A percentile compares a stretch with the other conserved stretches of the same genome.
Evolutionary conservation across 129 eudicot species (phyloP).

Genomic region (Cynara cardunculus): DNA sequence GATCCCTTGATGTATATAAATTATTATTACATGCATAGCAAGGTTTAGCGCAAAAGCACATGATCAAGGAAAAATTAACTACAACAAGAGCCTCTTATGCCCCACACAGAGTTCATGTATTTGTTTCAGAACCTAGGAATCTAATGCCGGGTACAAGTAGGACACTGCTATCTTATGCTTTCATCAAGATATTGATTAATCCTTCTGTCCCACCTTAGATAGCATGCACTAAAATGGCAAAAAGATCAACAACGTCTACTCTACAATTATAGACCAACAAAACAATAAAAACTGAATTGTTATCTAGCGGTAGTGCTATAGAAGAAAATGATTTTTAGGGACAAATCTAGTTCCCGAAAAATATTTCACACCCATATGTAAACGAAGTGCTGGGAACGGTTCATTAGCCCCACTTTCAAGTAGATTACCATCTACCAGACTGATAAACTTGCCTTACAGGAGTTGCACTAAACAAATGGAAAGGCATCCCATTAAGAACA

Average conservation of each 20-base stretch:
- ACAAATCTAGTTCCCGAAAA: background rate
- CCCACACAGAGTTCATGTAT: background rate
- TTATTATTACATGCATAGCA: constrained; percentile 12
- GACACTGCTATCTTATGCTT: background rate
- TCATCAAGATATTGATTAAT: background rate
- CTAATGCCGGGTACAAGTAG: constrained; percentile 4
- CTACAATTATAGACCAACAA: background rate
- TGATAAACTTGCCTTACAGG: too few relatives aligned
- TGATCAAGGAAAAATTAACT: background rate
- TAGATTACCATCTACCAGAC: background rate
- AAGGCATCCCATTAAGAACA: too few relatives aligned
- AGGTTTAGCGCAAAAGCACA: background rate
- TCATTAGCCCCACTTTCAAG: constrained; percentile 4
- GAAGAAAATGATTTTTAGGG: background rate
- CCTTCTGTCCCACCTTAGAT: background rate
- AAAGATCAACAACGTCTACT: constrained; percentile 6
- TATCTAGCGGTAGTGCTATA: background rate
- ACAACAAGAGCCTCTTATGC: background rate
- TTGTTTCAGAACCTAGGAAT: constrained; percentile 7
- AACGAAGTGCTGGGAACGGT: background rate
- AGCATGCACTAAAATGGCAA: background rate
- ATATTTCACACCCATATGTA: background rate
- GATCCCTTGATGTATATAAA: background rate
- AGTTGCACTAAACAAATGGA: too few relatives aligned
- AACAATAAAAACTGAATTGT: background rate